phyloP scores from a whole-genome alignment of 169 alveolate species.

The Theileria annulata region DNA sequence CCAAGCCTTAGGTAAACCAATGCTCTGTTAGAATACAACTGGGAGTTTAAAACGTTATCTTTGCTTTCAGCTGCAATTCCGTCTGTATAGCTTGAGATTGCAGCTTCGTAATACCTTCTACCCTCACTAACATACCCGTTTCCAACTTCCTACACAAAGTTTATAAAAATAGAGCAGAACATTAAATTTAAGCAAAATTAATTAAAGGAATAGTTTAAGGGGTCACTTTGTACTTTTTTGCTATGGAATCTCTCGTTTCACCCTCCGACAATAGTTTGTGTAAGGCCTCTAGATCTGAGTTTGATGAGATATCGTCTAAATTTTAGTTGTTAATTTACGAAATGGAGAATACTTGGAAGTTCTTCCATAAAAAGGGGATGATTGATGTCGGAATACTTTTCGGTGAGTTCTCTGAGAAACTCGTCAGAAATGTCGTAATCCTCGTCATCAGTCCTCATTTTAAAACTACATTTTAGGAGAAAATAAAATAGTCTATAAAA shows the following conservation, averaged over 20 bases:
- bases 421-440: conserved; percentile 59
- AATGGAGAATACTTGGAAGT: conserved; percentile 35
- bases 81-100: conserved; percentile 66
- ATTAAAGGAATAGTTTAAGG: background rate
- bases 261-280: conserved; percentile 61
- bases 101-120: conserved; percentile 50
- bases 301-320: conserved; percentile 38
- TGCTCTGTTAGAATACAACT: conserved; percentile 62
- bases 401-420: conserved; percentile 55
- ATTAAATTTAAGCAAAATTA: background rate
- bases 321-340: background rate
- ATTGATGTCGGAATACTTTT: conserved; percentile 60
- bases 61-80: conserved; percentile 62
- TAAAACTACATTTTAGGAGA: background rate
- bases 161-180: background rate
- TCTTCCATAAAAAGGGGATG: conserved; percentile 70
- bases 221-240: conserved; percentile 59
- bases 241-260: conserved; percentile 68
- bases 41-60: conserved; percentile 47
- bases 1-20: conserved; percentile 53
- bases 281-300: conserved; percentile 63
- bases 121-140: conserved; percentile 65
- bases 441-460: conserved; percentile 40
- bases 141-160: conserved; percentile 60
- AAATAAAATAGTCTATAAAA: conserved; percentile 3